Conservation (phyloP, 305 asterid genomes). For the Nicotiana rustica region DNA sequence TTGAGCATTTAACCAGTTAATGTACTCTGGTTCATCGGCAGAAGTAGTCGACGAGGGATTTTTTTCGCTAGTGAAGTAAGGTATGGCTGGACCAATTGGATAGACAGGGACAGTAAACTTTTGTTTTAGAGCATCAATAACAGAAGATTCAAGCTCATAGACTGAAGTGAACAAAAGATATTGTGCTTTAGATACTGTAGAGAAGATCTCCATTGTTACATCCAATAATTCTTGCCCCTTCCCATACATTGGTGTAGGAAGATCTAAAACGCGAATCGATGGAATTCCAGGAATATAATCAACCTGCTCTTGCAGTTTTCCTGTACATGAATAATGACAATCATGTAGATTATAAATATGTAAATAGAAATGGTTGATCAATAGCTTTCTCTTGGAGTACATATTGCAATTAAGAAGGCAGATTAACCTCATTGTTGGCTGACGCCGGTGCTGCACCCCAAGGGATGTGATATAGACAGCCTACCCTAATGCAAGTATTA, state of each 20-base stretch:
- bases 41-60: neutral
- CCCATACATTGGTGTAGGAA: constrained; percentile 47
- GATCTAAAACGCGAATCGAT: constrained; percentile 47
- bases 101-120: constrained; percentile 42
- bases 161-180: constrained; percentile 54
- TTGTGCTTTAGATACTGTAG: constrained; percentile 44
- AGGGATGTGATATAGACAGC: too few species aligned
- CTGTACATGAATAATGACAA: constrained; percentile 5
- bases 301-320: constrained; percentile 35
- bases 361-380: neutral
- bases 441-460: neutral
- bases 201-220: constrained; percentile 34
- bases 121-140: constrained; percentile 43
- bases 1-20: constrained; percentile 61
- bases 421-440: neutral
- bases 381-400: neutral
- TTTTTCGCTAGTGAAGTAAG: constrained; percentile 26
- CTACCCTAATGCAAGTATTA: too few species aligned
- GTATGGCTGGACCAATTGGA: constrained; percentile 55
- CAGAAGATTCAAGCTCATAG: constrained; percentile 56
- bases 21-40: constrained; percentile 35
- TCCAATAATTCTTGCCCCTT: constrained; percentile 44
- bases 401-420: neutral
- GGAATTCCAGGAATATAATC: constrained; percentile 64
- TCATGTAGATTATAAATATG: neutral